Conservation (phyloP, 176 grass and related monocot genomes). For the Raddia distichophylla region DNA sequence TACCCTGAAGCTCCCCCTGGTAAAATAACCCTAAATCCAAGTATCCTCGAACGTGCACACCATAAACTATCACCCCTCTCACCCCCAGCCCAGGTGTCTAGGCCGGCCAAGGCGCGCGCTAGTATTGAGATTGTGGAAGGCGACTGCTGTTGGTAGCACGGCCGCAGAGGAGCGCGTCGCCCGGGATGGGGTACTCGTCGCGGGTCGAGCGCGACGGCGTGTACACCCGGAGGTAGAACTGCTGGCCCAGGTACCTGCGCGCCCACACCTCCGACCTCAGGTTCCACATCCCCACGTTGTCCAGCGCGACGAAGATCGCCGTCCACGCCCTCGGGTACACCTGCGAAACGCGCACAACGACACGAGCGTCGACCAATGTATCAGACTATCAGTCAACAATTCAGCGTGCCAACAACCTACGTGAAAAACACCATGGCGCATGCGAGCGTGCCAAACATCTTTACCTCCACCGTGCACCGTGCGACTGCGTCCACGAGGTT, state of each 20-base stretch:
- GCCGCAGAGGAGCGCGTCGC: slow-evolving; percentile 73
- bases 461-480: slow-evolving; percentile 79
- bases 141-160: slow-evolving; percentile 31
- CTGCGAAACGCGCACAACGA: slow-evolving; percentile 12
- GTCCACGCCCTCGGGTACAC: slow-evolving; percentile 76
- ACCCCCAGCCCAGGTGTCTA: background rate
- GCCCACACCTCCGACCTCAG: slow-evolving; percentile 70
- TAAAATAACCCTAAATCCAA: too few species aligned
- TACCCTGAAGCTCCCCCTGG: too few species aligned
- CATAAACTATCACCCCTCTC: too few species aligned
- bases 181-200: slow-evolving; percentile 74
- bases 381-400: too few species aligned
- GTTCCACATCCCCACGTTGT: slow-evolving; percentile 90
- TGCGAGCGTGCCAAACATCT: background rate
- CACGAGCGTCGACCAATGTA: background rate
- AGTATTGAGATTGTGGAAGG: background rate
- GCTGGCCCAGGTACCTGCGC: slow-evolving; percentile 73
- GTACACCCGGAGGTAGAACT: slow-evolving; percentile 86
- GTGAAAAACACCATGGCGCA: background rate
- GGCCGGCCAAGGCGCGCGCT: too few species aligned
- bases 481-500: slow-evolving; percentile 81
- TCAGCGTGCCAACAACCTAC: too few species aligned
- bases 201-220: slow-evolving; percentile 63
- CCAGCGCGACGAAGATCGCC: slow-evolving; percentile 61
- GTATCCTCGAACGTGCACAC: background rate